phyloP scores from a whole-genome alignment of 352 stramenopile species.

The Globisporangium recalcitrans region DNA sequence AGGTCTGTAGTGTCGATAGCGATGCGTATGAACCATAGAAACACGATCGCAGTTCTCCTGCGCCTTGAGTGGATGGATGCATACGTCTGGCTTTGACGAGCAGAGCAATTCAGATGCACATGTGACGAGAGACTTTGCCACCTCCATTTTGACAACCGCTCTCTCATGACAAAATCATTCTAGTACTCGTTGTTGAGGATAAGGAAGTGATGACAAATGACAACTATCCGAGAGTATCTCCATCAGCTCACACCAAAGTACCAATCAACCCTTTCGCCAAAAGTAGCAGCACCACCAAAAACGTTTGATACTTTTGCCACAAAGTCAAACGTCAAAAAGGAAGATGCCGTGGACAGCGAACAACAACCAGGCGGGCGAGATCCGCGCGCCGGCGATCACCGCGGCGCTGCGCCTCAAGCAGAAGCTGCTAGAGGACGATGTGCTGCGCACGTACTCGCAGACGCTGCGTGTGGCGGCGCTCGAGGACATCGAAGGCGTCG shows the following conservation, averaged over 20 bases:
- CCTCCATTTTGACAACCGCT: no score
- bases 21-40: neutral
- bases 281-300: neutral
- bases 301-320: neutral
- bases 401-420: conserved; percentile 48
- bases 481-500: conserved; percentile 25
- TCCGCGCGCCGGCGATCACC: conserved; percentile 67
- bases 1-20: conserved; percentile 1
- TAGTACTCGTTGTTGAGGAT: no score
- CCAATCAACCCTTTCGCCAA: neutral
- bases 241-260: neutral
- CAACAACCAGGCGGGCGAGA: conserved; percentile 80
- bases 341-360: conserved; percentile 80
- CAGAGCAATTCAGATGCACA: no score
- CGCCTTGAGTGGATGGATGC: neutral
- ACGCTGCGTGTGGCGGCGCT: conserved; percentile 39
- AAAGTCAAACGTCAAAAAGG: neutral
- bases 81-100: no score
- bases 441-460: conserved; percentile 25
- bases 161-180: no score
- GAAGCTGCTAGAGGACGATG: conserved; percentile 27
- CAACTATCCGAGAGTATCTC: no score
- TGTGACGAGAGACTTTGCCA: no score
- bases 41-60: neutral
- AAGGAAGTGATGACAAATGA: no score